phyloP scores from a whole-genome alignment of 2,329 filamentous ascomycete species.

The Neoarthrinium moseri region DNA sequence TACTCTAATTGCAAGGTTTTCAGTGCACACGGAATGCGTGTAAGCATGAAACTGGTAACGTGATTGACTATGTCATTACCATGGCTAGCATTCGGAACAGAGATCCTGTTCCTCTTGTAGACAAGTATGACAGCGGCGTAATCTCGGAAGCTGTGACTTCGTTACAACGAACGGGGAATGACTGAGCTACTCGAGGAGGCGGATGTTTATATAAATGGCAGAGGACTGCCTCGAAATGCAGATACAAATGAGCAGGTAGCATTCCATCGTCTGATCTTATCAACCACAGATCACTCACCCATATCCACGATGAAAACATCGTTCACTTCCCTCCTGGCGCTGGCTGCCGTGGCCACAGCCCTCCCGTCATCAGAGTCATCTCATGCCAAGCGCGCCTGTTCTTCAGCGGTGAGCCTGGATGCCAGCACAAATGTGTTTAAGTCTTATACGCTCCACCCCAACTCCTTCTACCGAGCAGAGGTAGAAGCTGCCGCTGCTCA shows the following conservation, averaged over 20 bases:
- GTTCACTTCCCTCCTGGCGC: conserved; percentile 28
- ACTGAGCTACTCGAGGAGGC: background rate
- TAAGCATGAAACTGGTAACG: background rate
- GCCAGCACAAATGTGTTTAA: conserved; percentile 27
- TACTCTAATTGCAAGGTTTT: too few relatives aligned
- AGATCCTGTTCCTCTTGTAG: conserved; percentile 1
- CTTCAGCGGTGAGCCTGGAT: conserved; percentile 27
- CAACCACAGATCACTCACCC: background rate
- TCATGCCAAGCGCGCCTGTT: conserved; percentile 30
- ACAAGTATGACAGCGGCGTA: background rate
- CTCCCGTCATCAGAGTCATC: conserved; percentile 43
- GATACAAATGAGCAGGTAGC: background rate
- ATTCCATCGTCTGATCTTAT: background rate
- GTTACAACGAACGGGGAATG: background rate
- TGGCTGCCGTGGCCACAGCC: conserved; percentile 40
- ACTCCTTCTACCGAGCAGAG: conserved; percentile 28
- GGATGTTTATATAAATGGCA: background rate
- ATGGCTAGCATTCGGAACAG: background rate
- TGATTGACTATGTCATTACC: background rate
- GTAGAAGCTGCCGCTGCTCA: conserved; percentile 23
- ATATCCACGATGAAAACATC: conserved; percentile 7
- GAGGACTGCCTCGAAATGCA: background rate
- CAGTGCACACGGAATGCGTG: too few relatives aligned
- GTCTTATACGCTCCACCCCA: conserved; percentile 28
- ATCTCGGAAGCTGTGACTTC: conserved; percentile 3